Evolutionary conservation across 169 alveolate genomes (phyloP), one percentile per base, ranked within the genome.

Genomic region (Cryptosporidium ubiquitum): DNA sequence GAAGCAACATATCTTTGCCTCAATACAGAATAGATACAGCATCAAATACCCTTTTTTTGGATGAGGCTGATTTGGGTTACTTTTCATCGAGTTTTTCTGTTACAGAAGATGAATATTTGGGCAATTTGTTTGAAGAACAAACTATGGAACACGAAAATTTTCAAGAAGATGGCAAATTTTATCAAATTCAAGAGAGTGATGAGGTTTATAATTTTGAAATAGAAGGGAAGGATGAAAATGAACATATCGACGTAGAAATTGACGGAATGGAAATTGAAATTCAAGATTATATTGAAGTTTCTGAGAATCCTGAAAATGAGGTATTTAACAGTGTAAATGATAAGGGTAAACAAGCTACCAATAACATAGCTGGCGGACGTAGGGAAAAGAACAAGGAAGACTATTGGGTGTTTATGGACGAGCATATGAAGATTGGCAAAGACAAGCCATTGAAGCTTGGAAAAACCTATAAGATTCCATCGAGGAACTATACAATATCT

Each of bases 351-450:
- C 18, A 14, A 33, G 42, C 9, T 29, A 39, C 31, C 18, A 44
- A 23, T 35, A 18, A 5, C 29, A 10, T 10, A n/a, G 7, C 26
- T 47, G 84, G 66, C 6, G 20, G 29, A 10, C 69, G 29, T 49
- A 70, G 12, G 35, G n/a, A 55, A 7, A 64, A 51, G 14, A 71
- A 51, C 29, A 31, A 49, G 5, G 61, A 71, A 26, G 85, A 79
- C 35, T 64, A 37, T 31, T 79, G 79, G 89, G 39, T 23, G n/a
- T 29, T 40, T 37, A 40, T 79, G 68, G 89, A 79, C 40, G 89
- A 79, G 37, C 89, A 79, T 66, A 40, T 79, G 37, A 79, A 79
- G 49, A 18, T 79, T 20, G 89, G 89, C 18, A 79, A 64, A 26
- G 89, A 79, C 12, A 79, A 33, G 26, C 79, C 89, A 55, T 26